Evolutionary conservation across 2,329 filamentous ascomycete species (phyloP), one percentile per base, ranked within the genome.

Genomic region (Alternaria metachromatica): DNA sequence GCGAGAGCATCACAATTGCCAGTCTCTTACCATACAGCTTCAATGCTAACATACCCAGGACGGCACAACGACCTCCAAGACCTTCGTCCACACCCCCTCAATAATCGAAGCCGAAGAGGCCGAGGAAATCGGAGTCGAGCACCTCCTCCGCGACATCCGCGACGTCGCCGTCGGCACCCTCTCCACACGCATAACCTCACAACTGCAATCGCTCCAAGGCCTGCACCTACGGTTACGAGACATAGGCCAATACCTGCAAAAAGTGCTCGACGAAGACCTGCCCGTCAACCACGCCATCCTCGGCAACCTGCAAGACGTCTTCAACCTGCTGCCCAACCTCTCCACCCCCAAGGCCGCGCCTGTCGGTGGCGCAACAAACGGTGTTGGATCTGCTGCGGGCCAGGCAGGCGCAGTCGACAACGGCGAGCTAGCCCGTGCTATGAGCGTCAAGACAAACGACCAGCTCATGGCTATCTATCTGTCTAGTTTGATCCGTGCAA

Each of bases 361-460:
- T 2, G 85, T 86, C 46, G 75, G 80, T 28, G 82, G 80, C 64
- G 73, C 77, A 28, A 77, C 77, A 13, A 80, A 81, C 59, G 76
- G 78, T 10, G 82, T 86, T 6, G 89, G 90, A 45, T 83, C 67
- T 79, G 82, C 82, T 6, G 72, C 81, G 82, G 82, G 84, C 43
- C 80, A 83, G 30, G 76, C 75, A 2, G 75, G 71, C 23, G 80
- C 80, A 50, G 81, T 84, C 12, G 88, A 90, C 73, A 93, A 94
- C 74, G 90, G 91, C 76, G 96, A 98, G 80, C 86, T 99, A 58
- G 91, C 94, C n/a, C 88, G 96, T 66, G 94, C 96, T 37, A 97
- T 99, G 94, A 97, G 93, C 83, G 89, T 97, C 84, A 99, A 99
- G 88, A 98, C 95, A 63, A 99, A 99, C 78, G 96, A 99, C 81